Conservation (phyloP, 352 stramenopile species). For the Pythium oligandrum region DNA sequence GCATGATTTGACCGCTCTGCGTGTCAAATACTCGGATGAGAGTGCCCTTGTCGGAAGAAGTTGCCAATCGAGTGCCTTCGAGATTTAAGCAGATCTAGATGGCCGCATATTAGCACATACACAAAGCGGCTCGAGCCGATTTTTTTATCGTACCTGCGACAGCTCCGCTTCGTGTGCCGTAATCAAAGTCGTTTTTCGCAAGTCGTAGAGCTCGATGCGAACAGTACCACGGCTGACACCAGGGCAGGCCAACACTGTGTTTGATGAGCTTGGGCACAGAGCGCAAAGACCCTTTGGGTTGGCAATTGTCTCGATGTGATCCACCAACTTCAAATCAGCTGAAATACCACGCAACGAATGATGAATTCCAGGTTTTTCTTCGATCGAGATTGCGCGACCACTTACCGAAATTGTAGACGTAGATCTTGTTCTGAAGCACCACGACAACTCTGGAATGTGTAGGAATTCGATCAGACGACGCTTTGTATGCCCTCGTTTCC, state of each 20-base stretch:
- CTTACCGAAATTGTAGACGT: conserved; percentile 97
- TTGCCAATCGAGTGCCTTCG: conserved; percentile 94
- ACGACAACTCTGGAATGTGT: conserved; percentile 88
- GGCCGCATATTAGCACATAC: no score
- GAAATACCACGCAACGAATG: neutral
- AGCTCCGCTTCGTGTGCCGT: conserved; percentile 95
- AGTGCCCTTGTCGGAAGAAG: conserved; percentile 96
- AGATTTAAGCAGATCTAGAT: conserved; percentile 88
- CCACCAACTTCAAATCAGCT: conserved; percentile 95
- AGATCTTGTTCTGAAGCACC: conserved; percentile 95
- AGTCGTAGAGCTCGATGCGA: conserved; percentile 97
- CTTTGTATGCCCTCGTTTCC: neutral
- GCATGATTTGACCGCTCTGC: conserved; percentile 87
- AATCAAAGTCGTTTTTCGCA: conserved; percentile 93
- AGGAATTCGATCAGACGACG: neutral
- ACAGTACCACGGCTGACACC: conserved; percentile 87
- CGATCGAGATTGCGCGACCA: neutral
- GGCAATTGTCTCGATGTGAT: conserved; percentile 98
- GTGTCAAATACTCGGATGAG: conserved; percentile 98
- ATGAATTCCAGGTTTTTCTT: conserved; percentile 1
- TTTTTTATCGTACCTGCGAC: conserved; percentile 47
- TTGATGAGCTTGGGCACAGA: conserved; percentile 89
- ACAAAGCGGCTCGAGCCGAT: no score
- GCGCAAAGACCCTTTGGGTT: conserved; percentile 96
- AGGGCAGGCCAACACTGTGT: conserved; percentile 96